A percentile compares a stretch with the other conserved stretches of the same genome.
These are phyloP conservation scores for Bremia lactucae DNA, from an alignment of 352 stramenopile species.

Conservation along the genomic window DNA sequence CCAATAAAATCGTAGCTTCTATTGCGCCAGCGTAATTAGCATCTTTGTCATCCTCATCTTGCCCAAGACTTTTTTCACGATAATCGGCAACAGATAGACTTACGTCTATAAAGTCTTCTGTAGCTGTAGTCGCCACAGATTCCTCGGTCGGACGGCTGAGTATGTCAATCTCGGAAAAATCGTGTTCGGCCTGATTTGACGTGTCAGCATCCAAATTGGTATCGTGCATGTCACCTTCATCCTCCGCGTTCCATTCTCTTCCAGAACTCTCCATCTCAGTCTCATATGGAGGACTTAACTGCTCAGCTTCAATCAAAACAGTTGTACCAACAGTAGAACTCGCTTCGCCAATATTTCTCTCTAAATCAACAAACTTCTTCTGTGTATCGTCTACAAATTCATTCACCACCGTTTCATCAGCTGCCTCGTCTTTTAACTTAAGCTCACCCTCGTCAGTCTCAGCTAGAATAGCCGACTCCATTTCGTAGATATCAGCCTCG, in stretches of 20 bases:
- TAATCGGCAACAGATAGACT: conserved; percentile 1
- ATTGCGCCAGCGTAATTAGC: too few species aligned
- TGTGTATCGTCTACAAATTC: too few species aligned
- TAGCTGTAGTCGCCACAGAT: conserved; percentile 13
- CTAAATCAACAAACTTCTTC: neutral
- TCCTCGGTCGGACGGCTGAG: conserved; percentile 1
- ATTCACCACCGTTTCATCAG: neutral
- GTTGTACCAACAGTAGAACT: too few species aligned
- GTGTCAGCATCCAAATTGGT: neutral
- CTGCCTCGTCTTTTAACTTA: neutral
- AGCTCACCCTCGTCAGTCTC: conserved; percentile 3
- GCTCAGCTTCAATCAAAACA: neutral
- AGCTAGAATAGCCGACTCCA: conserved; percentile 1
- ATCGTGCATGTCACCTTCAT: neutral
- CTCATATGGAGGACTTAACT: conserved; percentile 1
- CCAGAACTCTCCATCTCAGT: neutral
- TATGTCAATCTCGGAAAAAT: conserved; percentile 2
- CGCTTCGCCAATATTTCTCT: neutral
- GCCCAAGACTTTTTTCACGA: neutral
- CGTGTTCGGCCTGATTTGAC: conserved; percentile 1
- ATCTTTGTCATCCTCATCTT: conserved; percentile 1
- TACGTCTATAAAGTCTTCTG: conserved; percentile 1
- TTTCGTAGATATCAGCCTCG: neutral
- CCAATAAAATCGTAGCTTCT: too few species aligned
- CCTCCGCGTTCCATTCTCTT: neutral